Percentiles rank a stretch among this genome's conserved stretches.
Evolutionary conservation across 257 asterid species (phyloP).

Genomic region (Solanum etuberosum): DNA sequence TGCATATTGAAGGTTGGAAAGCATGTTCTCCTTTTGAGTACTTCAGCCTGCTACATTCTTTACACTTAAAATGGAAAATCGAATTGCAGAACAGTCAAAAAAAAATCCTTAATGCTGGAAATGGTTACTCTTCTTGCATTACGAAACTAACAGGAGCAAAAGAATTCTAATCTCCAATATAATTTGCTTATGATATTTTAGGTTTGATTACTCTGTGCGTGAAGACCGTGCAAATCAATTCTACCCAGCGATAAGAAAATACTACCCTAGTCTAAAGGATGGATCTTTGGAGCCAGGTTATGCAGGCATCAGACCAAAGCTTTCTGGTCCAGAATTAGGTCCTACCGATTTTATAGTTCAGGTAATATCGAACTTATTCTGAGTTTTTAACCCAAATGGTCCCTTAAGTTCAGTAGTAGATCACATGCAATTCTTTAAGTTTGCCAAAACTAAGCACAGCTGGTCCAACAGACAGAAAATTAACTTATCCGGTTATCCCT

Average conservation of each 20-base stretch:
- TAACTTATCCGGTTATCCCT: too few species aligned
- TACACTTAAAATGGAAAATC: background rate
- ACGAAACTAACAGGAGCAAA: background rate
- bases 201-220: slow-evolving; percentile 70
- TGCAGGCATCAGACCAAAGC: slow-evolving; percentile 75
- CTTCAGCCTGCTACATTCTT: background rate
- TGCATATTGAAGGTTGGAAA: background rate
- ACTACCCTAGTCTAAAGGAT: slow-evolving; percentile 53
- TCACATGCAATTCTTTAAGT: background rate
- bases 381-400: background rate
- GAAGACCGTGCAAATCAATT: slow-evolving; percentile 47
- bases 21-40: background rate
- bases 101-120: background rate
- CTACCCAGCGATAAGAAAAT: slow-evolving; percentile 66
- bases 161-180: background rate
- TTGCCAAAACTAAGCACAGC: background rate
- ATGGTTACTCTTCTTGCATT: background rate
- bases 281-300: slow-evolving; percentile 75
- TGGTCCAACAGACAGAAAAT: background rate
- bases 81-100: background rate
- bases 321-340: slow-evolving; percentile 47
- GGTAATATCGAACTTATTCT: slow-evolving; percentile 20
- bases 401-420: background rate
- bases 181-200: background rate
- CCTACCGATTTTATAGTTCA: slow-evolving; percentile 64